These are phyloP conservation scores for Eragrostis nindensis DNA, from an alignment of 176 grass and related monocot species.

Conservation along the genomic window DNA sequence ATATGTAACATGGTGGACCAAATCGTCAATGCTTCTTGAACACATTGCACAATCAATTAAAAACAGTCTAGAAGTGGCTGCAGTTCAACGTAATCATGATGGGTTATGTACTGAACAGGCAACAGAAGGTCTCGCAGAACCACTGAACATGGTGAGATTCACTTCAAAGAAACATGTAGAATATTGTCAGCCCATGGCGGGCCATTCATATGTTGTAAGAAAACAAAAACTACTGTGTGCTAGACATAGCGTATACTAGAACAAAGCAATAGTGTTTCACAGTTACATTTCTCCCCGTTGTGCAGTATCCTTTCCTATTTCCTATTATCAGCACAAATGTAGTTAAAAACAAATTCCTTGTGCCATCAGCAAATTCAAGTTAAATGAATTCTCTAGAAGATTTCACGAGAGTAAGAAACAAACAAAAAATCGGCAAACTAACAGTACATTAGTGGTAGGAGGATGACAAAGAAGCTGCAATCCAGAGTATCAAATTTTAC, in stretches of 20 bases:
- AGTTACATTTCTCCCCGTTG: background rate
- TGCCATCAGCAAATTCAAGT: background rate
- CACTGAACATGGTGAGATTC: conserved; percentile 17
- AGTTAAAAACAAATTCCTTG: background rate
- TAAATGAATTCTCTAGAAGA: background rate
- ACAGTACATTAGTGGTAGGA: background rate
- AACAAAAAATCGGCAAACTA: background rate
- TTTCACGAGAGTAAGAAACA: background rate
- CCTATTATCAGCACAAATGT: background rate
- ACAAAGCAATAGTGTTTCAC: background rate
- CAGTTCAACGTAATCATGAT: conserved; percentile 18
- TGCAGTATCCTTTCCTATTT: background rate
- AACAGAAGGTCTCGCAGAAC: background rate
- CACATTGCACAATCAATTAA: conserved; percentile 26
- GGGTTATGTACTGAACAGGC: conserved; percentile 19
- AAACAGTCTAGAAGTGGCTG: conserved; percentile 11
- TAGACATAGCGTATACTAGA: conserved; percentile 1
- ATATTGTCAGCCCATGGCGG: conserved; percentile 16
- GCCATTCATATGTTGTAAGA: background rate
- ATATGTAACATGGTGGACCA: conserved; percentile 27
- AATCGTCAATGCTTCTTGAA: conserved; percentile 31
- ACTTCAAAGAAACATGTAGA: conserved; percentile 26
- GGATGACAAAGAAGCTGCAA: background rate
- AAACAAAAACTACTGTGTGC: background rate
- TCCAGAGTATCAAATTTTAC: background rate